Evolutionary conservation across 78 protist species (phyloP).

Genomic region (Chrysochromulina tobinii): DNA sequence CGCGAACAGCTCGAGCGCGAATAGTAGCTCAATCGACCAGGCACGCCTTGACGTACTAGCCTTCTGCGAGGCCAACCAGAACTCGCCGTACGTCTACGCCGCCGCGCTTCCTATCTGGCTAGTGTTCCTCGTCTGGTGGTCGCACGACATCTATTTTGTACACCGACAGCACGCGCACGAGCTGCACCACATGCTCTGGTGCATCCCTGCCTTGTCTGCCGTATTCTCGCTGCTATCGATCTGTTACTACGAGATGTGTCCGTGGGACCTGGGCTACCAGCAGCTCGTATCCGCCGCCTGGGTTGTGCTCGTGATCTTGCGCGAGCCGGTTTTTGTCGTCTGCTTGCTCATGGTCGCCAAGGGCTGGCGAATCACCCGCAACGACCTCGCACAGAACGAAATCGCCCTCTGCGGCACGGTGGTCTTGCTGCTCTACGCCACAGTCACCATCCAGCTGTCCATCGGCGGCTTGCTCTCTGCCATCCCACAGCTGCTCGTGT

Average conservation of each 20-base stretch:
- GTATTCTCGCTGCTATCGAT: neutral
- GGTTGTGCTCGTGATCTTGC: neutral
- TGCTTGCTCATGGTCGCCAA: slow-evolving; percentile 12
- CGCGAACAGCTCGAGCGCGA: no score
- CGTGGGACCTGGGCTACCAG: neutral
- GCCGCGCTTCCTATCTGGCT: neutral
- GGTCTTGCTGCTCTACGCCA: neutral
- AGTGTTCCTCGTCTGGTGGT: neutral
- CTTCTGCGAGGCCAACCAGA: no score
- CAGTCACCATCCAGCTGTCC: neutral
- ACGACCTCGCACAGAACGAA: neutral
- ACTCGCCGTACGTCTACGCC: neutral
- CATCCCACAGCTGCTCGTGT: neutral
- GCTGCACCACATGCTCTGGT: neutral
- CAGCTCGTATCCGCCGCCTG: neutral
- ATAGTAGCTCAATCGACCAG: no score
- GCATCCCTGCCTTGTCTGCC: neutral
- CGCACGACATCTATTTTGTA: neutral
- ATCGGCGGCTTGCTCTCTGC: neutral
- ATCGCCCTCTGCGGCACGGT: neutral
- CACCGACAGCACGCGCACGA: neutral
- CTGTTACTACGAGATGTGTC: neutral
- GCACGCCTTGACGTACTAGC: no score
- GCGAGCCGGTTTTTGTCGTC: neutral
- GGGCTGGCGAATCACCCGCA: slow-evolving; percentile 28